Base-by-base conservation (phyloP, 805 yeast species). In the Zygosaccharomyces rouxii region DNA sequence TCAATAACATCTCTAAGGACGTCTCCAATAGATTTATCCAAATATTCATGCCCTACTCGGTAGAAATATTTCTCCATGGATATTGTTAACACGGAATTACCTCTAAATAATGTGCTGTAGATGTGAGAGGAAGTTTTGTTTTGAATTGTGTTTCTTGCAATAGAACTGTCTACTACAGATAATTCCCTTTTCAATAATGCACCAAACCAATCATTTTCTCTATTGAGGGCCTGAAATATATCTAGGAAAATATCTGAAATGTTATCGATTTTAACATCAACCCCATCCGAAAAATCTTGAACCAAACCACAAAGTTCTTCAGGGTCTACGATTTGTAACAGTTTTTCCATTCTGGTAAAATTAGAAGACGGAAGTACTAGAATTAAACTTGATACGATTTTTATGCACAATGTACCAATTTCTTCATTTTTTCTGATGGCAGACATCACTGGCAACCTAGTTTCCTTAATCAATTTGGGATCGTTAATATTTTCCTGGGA, bases 51-150 rank as follows among this genome's bases (percentile, higher is more conserved):
- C 0, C 98, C 98, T 16, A 84, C 73, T 58, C 92, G 71, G 35
- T 84, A 74, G 62, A 86, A 83, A 60, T 81, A 89, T 50, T 78
- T 74, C 58, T 92, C 99, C 47, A 90, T 64, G 0, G 96, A 76
- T 62, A 87, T 87, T 0, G 96, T 83, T 51, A 94, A 73, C 4
- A 92, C 74, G 1, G 96, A 82, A 48, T 88, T 86, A 0, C 97
- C 96, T 56, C 99, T 74, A 60, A 92, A 92, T 13, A 88, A 63
- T 0, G 87, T 76, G 53, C 79, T 83, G 54, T 78, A 76, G 3
- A 80, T 38, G 71, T 60, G 62, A 7, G 54, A 49, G 2, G 62
- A 56, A 14, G 58, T 48, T 10, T 53, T 67, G n/a, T 58, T 56
- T 18, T 57, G 53, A 7, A 38, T 53, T 1, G 54, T 45, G 46